phyloP scores from a whole-genome alignment of 495 filamentous ascomycete genomes.

The Talaromyces liani region DNA sequence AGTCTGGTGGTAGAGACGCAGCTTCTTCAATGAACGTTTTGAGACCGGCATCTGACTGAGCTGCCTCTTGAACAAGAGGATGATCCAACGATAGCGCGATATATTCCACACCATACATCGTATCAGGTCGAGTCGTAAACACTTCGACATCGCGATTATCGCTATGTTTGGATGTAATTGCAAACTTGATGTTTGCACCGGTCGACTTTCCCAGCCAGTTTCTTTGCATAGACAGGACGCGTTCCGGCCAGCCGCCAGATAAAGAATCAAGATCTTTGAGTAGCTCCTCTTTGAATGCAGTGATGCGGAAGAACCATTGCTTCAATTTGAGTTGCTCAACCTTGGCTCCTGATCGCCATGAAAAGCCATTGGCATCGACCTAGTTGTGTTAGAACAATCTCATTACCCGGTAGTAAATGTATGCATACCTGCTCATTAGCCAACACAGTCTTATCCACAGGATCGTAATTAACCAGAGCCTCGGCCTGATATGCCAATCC shows the following conservation, averaged over 20 bases:
- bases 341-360: constrained; percentile 82
- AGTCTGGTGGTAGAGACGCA: constrained; percentile 55
- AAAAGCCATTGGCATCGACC: constrained; percentile 73
- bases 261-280: constrained; percentile 64
- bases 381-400: constrained; percentile 7
- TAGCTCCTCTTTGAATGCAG: constrained; percentile 65
- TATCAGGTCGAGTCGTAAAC: constrained; percentile 80
- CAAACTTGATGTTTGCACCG: constrained; percentile 67
- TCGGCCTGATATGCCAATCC: constrained; percentile 73
- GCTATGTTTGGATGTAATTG: constrained; percentile 33
- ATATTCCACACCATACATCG: constrained; percentile 77
- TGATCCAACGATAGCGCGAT: constrained; percentile 70
- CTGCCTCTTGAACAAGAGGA: constrained; percentile 56
- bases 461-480: constrained; percentile 83
- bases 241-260: constrained; percentile 65
- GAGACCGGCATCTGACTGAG: constrained; percentile 51
- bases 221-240: constrained; percentile 73
- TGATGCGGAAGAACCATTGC: constrained; percentile 89
- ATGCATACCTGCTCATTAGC: constrained; percentile 68
- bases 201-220: constrained; percentile 82
- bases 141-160: constrained; percentile 50
- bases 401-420: too few relatives aligned
- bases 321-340: constrained; percentile 73
- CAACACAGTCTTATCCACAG: constrained; percentile 80
- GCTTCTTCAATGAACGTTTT: constrained; percentile 59